phyloP scores from a whole-genome alignment of 1,139 yeast species.

The Candida freyschussii region DNA sequence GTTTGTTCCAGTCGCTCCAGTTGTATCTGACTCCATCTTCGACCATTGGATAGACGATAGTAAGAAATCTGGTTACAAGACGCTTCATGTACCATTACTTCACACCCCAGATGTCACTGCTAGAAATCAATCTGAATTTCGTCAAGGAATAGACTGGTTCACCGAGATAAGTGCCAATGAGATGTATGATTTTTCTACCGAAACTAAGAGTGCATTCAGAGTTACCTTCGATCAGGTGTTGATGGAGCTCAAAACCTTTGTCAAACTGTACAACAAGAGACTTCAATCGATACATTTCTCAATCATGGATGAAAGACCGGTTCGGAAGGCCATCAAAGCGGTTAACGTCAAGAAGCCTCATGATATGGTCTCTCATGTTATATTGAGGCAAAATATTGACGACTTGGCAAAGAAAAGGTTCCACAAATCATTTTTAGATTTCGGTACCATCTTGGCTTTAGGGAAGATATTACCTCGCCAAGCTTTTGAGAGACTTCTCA shows the following conservation, averaged over 20 bases:
- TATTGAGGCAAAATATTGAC: constrained; percentile 4
- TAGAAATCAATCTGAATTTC: no score
- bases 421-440: constrained; percentile 2
- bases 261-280: constrained; percentile 4
- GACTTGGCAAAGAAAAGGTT: constrained; percentile 6
- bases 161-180: constrained; percentile 7
- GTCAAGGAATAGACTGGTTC: no score
- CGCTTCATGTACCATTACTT: no score
- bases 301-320: constrained; percentile 5
- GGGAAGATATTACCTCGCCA: constrained; percentile 3
- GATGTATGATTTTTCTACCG: constrained; percentile 2
- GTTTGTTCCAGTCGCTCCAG: constrained; percentile 10
- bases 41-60: no score
- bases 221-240: constrained; percentile 4
- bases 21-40: constrained; percentile 1
- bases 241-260: not conserved
- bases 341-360: constrained; percentile 1
- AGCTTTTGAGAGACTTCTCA: constrained; percentile 1
- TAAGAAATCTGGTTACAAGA: no score
- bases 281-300: constrained; percentile 1
- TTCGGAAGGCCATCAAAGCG: constrained; percentile 6
- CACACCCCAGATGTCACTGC: no score
- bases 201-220: constrained; percentile 1
- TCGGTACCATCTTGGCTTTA: constrained; percentile 4
- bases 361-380: not conserved